A percentile compares a stretch with the other conserved stretches of the same genome.
These are phyloP conservation scores for Eucalyptus polybractea DNA, from an alignment of 345 rosid genomes.

Conservation along the genomic window DNA sequence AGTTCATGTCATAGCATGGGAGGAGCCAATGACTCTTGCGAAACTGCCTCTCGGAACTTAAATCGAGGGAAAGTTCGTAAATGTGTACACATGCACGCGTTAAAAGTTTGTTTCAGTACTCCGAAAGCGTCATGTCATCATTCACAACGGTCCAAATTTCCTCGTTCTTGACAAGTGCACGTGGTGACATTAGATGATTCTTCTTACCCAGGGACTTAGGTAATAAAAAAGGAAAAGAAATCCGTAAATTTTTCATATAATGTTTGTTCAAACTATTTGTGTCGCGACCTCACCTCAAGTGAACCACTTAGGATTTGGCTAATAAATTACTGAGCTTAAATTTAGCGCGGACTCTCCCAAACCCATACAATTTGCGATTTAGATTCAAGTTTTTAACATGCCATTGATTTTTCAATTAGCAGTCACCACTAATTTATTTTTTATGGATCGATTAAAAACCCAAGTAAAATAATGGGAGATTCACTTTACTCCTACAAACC, in stretches of 20 bases:
- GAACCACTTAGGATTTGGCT: too few relatives aligned
- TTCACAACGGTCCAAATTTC: accelerated
- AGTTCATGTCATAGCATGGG: neutral
- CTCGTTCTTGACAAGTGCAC: neutral
- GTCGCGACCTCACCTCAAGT: too few relatives aligned
- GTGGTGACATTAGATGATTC: accelerated
- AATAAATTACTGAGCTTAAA: too few relatives aligned
- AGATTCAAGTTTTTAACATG: too few relatives aligned
- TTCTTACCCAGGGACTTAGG: neutral
- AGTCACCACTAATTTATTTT: too few relatives aligned
- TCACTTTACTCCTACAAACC: too few relatives aligned
- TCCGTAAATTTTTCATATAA: accelerated
- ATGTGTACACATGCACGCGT: neutral
- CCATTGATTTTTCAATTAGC: too few relatives aligned
- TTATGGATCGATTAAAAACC: too few relatives aligned
- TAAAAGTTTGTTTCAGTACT: neutral
- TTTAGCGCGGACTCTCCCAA: too few relatives aligned
- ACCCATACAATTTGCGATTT: too few relatives aligned
- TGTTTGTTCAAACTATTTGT: neutral
- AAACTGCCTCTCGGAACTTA: neutral
- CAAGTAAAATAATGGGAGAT: too few relatives aligned
- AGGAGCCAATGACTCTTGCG: neutral
- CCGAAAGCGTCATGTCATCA: neutral
- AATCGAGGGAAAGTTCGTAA: neutral
- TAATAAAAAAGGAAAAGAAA: neutral